A percentile compares a stretch with the other conserved stretches of the same genome.
These are phyloP conservation scores for Hanseniaspora meyeri DNA, from an alignment of 805 yeast genomes.

Conservation along the genomic window DNA sequence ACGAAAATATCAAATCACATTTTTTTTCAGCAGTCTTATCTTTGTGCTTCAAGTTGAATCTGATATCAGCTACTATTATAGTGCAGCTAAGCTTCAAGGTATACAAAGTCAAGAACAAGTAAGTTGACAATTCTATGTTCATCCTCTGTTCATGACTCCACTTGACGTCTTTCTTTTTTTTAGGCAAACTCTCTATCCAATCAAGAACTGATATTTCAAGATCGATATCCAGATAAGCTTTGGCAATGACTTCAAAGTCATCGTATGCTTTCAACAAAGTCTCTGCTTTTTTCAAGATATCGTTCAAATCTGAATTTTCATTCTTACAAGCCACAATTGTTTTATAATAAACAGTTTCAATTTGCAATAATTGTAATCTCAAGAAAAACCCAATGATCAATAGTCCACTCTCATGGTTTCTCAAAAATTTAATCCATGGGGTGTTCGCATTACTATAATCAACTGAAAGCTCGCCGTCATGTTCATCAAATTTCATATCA, in stretches of 20 bases:
- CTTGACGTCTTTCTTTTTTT: background rate
- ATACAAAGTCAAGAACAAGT: constrained; percentile 2
- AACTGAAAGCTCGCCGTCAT: background rate
- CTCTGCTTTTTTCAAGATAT: background rate
- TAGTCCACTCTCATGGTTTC: background rate
- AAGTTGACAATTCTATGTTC: background rate
- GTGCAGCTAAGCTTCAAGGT: background rate
- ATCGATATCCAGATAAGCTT: background rate
- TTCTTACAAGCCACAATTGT: constrained; percentile 7
- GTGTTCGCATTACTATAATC: constrained; percentile 5
- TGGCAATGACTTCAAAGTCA: constrained; percentile 6
- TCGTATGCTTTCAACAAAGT: background rate
- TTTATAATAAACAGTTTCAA: constrained; percentile 8
- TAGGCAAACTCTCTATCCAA: background rate
- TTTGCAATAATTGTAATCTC: constrained; percentile 5
- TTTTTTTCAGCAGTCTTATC: background rate
- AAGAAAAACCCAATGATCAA: background rate
- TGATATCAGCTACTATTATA: background rate
- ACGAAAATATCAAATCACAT: background rate
- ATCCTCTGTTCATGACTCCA: background rate
- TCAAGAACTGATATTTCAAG: background rate
- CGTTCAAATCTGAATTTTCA: background rate
- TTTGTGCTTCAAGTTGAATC: background rate
- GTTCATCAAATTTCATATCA: background rate
- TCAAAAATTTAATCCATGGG: constrained; percentile 7